Evolutionary conservation across 2,329 filamentous ascomycete genomes (phyloP), one percentile per base, ranked within the genome.

Genomic region (Daldinia sp.): DNA sequence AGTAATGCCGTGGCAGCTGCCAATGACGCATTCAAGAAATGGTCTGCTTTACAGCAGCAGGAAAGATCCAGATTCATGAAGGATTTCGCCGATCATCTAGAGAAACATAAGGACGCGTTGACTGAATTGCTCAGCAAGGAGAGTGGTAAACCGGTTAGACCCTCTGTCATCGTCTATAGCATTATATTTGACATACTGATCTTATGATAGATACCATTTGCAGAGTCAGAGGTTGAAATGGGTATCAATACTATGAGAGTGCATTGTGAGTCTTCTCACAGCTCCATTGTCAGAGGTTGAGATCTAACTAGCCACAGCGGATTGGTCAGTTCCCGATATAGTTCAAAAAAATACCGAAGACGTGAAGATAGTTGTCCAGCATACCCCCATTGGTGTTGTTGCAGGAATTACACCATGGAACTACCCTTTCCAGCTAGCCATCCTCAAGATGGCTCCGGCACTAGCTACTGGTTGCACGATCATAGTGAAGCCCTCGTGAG

Each of bases 371-470:
- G 26, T 50, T 18, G 46, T 50, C 26, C 46, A 50, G 6, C 46
- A 50, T 30, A 26, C 30, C n/a, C 46, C 46, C 13, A 50, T 85
- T 20, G 83, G 84, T 1, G 80, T 85, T 2, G 76, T 75, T 3
- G 83, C 78, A 2, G 86, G 80, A 15, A 87, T 88, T 30, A 79
- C 86, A 0, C 85, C 86, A 0, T 88, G 86, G 86, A 88, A 88
- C 73, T 87, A 85, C 67, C 88, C 88, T 5, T 76, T 90, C n/a
- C 74, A 84, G 23, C 77, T 88, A 2, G 82, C 81, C 5, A 75
- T 83, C 10, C 82, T 82, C 60, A 91, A 91, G 76, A 79, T 90
- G 28, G 84, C 82, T 1, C 85, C 87, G 0, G 86, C 86, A 1
- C 74, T 91, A 0, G 69, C 89, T 39, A 87, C 88, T 0, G 87